Conservation (phyloP, 1,139 yeast genomes). For the Pichia sp. region DNA sequence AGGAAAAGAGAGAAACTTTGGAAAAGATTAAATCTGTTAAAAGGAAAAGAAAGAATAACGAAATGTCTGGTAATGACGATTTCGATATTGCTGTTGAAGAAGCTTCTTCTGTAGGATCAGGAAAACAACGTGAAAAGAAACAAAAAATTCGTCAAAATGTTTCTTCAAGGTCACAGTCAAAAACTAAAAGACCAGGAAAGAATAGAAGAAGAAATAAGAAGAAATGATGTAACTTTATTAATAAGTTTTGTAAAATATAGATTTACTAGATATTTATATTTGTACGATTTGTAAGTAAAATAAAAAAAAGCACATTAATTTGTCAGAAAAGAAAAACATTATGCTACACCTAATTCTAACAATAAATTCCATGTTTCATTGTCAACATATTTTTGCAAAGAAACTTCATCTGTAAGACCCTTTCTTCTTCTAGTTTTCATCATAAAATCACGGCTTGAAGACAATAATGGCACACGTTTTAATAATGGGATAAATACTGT, state of each 20-base stretch:
- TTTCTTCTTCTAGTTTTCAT: conserved; percentile 83
- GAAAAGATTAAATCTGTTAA: conserved; percentile 86
- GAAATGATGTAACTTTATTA: conserved; percentile 6
- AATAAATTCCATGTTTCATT: conserved; percentile 49
- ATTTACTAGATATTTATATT: not conserved
- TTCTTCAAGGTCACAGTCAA: conserved; percentile 11
- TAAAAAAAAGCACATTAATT: not conserved
- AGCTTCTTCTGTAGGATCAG: conserved; percentile 52
- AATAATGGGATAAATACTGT: conserved; percentile 58
- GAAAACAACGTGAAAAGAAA: conserved; percentile 29
- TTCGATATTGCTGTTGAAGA: conserved; percentile 74
- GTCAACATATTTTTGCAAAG: conserved; percentile 64
- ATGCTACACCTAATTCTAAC: conserved; percentile 29
- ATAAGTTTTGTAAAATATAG: no score
- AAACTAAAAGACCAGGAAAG: conserved; percentile 67
- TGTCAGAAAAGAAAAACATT: not conserved
- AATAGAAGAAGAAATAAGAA: conserved; percentile 44
- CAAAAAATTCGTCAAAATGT: conserved; percentile 22
- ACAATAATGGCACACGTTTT: conserved; percentile 63
- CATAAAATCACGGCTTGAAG: conserved; percentile 82
- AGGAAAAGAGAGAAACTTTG: conserved; percentile 85
- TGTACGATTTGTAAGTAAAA: not conserved
- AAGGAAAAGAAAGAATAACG: conserved; percentile 77
- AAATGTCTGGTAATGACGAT: conserved; percentile 44
- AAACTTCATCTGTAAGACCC: conserved; percentile 77